Evolutionary conservation across 345 rosid species (phyloP).

Genomic region (Linum trigynum): DNA sequence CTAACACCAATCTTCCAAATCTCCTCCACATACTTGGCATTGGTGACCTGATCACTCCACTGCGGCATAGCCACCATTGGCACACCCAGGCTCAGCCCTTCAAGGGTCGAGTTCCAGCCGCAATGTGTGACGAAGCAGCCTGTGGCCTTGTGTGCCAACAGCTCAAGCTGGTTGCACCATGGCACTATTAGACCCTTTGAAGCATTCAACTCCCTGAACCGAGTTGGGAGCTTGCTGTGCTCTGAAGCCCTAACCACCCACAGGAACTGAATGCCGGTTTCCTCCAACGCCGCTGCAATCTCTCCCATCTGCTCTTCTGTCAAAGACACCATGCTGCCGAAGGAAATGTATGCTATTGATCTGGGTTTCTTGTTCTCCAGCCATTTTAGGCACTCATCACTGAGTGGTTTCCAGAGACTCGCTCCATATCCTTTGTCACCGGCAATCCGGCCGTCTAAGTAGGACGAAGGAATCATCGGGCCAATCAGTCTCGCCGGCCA

Average conservation of each 20-base stretch:
- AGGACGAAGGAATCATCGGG: conserved; percentile 61
- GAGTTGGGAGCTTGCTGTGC: conserved; percentile 29
- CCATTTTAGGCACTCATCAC: conserved; percentile 56
- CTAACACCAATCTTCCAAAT: background rate
- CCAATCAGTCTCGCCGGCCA: conserved; percentile 64
- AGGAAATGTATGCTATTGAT: conserved; percentile 50
- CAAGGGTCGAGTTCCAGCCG: conserved; percentile 2
- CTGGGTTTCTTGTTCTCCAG: conserved; percentile 35
- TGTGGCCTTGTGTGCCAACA: background rate
- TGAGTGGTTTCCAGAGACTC: conserved; percentile 50
- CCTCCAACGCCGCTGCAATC: conserved; percentile 38
- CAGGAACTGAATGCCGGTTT: conserved; percentile 39
- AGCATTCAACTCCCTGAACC: conserved; percentile 33
- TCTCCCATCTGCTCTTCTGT: conserved; percentile 38
- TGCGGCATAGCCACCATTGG: conserved; percentile 9
- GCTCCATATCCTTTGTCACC: conserved; percentile 59
- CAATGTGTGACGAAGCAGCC: conserved; percentile 10
- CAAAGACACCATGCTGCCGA: conserved; percentile 62
- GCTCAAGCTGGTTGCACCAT: conserved; percentile 1
- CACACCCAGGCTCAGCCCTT: conserved; percentile 5
- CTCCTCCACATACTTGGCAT: conserved; percentile 4
- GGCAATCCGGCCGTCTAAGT: conserved; percentile 38
- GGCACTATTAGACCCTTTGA: conserved; percentile 5
- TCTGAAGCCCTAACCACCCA: conserved; percentile 65
- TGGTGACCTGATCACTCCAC: conserved; percentile 7